Evolutionary conservation across 2,329 filamentous ascomycete genomes (phyloP), one percentile per base, ranked within the genome.

Genomic region (Immersiporthe knoxdaviesiana): DNA sequence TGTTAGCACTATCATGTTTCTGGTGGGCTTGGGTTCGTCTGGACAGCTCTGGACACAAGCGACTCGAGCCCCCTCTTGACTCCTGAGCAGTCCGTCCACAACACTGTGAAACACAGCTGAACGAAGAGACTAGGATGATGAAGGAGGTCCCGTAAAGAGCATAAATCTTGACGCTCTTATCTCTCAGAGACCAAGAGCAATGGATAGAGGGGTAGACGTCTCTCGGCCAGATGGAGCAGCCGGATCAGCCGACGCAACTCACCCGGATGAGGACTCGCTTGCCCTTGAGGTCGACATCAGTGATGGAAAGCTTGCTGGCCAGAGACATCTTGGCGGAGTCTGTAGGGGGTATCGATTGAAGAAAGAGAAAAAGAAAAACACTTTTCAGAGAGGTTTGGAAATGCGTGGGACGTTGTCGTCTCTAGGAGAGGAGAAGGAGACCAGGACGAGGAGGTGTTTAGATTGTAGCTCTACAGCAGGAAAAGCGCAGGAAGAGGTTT

Each of bases 241-340:
- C n/a, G 58, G 37, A 41, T 41, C 35, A 62, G 59, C 35, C n/a
- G 39, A 41, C 21, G 63, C 21, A 71, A 85, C 92, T 82, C 88
- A 97, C 96, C 79, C 96, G 92, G 81, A 99, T 97, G 78, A 99
- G 88, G 82, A 98, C 96, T 78, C 94, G 90, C 90, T 99, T 99
- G 89, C 88, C 95, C 90, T 97, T 97, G 83, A 99, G 88, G 84
- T 99, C 94, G 78, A 97, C 91, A 80, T 99, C 95, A 75, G 90
- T 92, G 83, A 99, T 97, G 76, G 94, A 92, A 77, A 99, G 92
- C 89, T 99, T 99, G 89, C 90, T 97, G 77, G 94, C 92, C 80
- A 99, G 93, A 90, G 96, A 98, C 96, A 99, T 99, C 71, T 77
- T 89, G 79, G 73, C 67, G 72, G 72, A 73, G 64, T 41, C 41